Base-by-base conservation (phyloP, 1,139 yeast genomes). In the Sugiyamaella xylanicola region DNA sequence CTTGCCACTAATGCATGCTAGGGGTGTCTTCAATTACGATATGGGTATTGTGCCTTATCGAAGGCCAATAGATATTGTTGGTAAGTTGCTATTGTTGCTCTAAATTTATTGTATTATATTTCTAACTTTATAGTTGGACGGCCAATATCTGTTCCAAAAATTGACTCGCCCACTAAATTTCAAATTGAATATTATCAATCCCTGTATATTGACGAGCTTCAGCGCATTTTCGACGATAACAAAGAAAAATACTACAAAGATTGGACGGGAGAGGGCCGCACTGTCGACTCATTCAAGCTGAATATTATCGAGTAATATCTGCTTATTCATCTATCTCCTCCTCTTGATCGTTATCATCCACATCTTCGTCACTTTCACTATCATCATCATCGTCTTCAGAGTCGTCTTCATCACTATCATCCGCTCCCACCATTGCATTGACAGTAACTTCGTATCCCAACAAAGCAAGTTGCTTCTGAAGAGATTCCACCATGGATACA, bases 1-100 rank as follows among this genome's bases (percentile, higher is more conserved):
- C 0, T 68, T 93, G 15, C 99, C 99, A 1, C 81, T 93, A 57
- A 87, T 93, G 74, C 87, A 91, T 67, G 97, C 97, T 0, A 78
- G 98, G 51, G 98, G 99, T 0, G 80, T 93, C 0, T 91, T 93
- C 72, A 90, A 92, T 65, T 89, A 92, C 66, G 96, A 92, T 68
- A 89, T 88, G 73, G 99, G 99, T 0, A 75, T 93, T 42, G 73
- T 95, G 59, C 98, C 99, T 0, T 92, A 82, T 69, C 77, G 97
- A 61, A 81, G 85, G 56, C 90, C 92, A 0, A 86, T 93, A 55
- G 80, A 88, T 62, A 80, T 92, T 21, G 75, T 73, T 3, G 82
- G 53, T 87, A 46, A 36, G 53, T 41, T n/a, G 17, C 3, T 21
- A 36, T 36, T 19, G 16, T 21, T 32, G 15, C 32, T 21, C 27